A percentile compares a stretch with the other conserved stretches of the same genome.
Evolutionary conservation across 495 filamentous ascomycete genomes (phyloP).

Genomic region (Lentithecium fluviatile): DNA sequence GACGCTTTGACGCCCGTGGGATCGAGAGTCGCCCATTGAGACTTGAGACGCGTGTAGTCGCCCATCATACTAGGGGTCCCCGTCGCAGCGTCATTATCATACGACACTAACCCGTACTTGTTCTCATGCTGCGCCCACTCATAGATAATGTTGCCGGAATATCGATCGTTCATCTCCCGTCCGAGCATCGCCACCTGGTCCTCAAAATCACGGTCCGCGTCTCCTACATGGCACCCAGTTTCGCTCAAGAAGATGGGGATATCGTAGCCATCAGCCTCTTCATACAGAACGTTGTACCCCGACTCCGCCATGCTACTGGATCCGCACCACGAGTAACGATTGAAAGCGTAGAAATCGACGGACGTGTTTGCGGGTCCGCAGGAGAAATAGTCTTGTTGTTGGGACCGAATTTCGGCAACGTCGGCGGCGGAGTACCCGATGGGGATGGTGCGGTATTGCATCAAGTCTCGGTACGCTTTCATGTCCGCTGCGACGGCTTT

Average conservation of each 20-base stretch:
- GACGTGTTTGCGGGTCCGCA: constrained; percentile 15
- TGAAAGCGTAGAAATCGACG: constrained; percentile 26
- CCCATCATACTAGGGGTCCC: not conserved
- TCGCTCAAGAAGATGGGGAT: constrained; percentile 29
- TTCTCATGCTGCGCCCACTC: constrained; percentile 20
- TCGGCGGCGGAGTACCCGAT: constrained; percentile 29
- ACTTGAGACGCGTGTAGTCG: constrained; percentile 12
- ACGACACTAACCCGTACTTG: constrained; percentile 20
- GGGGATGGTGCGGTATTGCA: constrained; percentile 27
- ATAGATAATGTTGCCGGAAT: constrained; percentile 28
- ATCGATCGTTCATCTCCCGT: constrained; percentile 22
- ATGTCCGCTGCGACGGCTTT: constrained; percentile 29
- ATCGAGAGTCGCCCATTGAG: constrained; percentile 13
- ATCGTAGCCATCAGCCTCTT: constrained; percentile 11
- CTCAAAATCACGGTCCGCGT: not conserved
- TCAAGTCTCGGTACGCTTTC: constrained; percentile 27
- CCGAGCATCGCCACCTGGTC: constrained; percentile 25
- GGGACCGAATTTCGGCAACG: not conserved
- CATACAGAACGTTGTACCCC: constrained; percentile 18
- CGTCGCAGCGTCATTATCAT: not conserved
- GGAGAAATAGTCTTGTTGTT: constrained; percentile 26
- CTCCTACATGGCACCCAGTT: constrained; percentile 11
- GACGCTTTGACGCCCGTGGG: constrained; percentile 15
- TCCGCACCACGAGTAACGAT: constrained; percentile 22
- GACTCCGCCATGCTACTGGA: constrained; percentile 8